Percentiles rank a stretch among this genome's conserved stretches.
Conservation (phyloP, 2,329 filamentous ascomycete species). For the Stagonosporopsis chrysanthemi region DNA sequence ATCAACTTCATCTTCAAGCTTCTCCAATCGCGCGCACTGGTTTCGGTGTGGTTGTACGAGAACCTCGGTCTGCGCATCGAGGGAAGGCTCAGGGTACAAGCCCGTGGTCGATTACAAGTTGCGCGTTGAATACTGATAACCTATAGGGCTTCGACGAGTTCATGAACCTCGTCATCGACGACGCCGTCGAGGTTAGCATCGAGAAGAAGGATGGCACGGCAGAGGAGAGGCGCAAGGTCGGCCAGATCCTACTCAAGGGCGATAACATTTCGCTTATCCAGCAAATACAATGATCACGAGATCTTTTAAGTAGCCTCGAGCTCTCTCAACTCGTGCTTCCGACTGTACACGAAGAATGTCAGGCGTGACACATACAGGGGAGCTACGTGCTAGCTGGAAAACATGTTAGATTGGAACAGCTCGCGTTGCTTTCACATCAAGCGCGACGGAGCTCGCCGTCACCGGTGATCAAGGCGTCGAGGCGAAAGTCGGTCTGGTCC, state of each 20-base stretch:
- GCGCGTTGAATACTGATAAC: slow-evolving; percentile 24
- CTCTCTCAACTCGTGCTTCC: slow-evolving; percentile 10
- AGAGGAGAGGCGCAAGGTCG: slow-evolving; percentile 79
- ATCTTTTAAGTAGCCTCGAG: neutral
- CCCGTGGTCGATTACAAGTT: neutral
- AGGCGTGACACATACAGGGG: slow-evolving; percentile 5
- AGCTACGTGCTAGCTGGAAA: slow-evolving; percentile 10
- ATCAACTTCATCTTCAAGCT: slow-evolving; percentile 96
- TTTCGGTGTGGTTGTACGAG: slow-evolving; percentile 97
- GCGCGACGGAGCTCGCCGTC: slow-evolving; percentile 63
- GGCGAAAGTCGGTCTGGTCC: slow-evolving; percentile 76
- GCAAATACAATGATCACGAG: slow-evolving; percentile 35
- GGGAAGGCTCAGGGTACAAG: slow-evolving; percentile 86
- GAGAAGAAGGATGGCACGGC: slow-evolving; percentile 75
- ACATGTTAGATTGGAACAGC: slow-evolving; percentile 1
- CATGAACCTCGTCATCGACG: slow-evolving; percentile 97
- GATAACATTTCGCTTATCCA: slow-evolving; percentile 86
- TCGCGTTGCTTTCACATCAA: slow-evolving; percentile 3
- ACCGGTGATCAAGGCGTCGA: slow-evolving; percentile 80
- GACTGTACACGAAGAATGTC: slow-evolving; percentile 13
- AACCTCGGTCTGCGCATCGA: slow-evolving; percentile 94
- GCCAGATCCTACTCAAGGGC: slow-evolving; percentile 85
- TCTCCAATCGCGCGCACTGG: slow-evolving; percentile 80
- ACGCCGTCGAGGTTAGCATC: slow-evolving; percentile 90
- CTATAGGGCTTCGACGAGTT: slow-evolving; percentile 95